These are phyloP conservation scores for Solanum chacoense DNA, from an alignment of 305 asterid genomes.

Conservation along the genomic window DNA sequence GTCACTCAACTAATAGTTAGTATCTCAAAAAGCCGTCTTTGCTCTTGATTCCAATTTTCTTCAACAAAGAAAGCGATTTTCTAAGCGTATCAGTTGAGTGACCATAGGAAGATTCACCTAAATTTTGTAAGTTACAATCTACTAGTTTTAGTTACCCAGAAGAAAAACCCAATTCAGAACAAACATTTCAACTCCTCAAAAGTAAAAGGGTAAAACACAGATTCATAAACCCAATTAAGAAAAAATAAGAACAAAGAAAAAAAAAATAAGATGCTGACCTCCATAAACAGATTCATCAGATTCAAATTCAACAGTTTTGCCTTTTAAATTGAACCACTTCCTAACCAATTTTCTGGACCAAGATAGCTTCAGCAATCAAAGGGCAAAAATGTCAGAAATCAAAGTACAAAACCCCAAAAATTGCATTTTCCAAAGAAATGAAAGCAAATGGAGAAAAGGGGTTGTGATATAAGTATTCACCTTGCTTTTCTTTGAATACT, in stretches of 20 bases:
- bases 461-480: neutral
- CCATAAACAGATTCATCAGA: conserved; percentile 9
- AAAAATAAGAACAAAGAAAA: neutral
- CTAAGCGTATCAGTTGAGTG: neutral
- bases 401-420: neutral
- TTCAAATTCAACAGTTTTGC: conserved; percentile 14
- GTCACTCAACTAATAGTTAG: neutral
- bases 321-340: conserved; percentile 14
- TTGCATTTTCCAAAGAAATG: neutral
- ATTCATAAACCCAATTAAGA: neutral
- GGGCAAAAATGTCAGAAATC: neutral
- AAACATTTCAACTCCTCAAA: neutral
- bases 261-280: neutral
- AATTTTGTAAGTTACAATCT: neutral
- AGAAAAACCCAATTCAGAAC: neutral
- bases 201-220: neutral
- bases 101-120: neutral
- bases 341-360: conserved; percentile 13
- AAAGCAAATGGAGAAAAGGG: neutral
- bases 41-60: neutral
- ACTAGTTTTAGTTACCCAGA: neutral
- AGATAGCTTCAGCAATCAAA: conserved; percentile 1
- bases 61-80: neutral
- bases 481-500: conserved; percentile 7
- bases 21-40: neutral